Conservation (phyloP, 2,329 filamentous ascomycete genomes). For the Pseudocercospora fijiensis region DNA sequence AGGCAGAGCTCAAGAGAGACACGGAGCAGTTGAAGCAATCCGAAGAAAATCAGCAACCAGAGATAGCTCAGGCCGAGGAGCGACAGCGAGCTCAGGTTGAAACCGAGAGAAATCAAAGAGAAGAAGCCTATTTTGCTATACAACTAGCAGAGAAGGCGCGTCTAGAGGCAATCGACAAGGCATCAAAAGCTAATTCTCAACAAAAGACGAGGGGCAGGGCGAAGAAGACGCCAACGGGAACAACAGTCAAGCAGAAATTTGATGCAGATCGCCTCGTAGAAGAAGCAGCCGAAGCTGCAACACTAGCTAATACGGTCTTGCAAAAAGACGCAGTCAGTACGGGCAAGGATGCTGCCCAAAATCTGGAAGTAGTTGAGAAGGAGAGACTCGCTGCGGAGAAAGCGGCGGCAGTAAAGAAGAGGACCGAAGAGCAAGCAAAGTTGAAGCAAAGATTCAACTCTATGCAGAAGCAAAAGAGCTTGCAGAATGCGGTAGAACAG, state of each 20-base stretch:
- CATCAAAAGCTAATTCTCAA: neutral
- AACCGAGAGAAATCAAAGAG: neutral
- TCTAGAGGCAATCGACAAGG: neutral
- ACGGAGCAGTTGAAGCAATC: neutral
- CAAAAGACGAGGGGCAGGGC: neutral
- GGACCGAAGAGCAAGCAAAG: neutral
- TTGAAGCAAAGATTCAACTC: neutral
- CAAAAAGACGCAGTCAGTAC: neutral
- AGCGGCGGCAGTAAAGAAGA: neutral
- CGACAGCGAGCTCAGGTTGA: neutral
- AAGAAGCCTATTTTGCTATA: neutral
- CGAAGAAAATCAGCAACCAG: neutral
- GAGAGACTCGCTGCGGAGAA: neutral
- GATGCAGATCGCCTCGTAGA: neutral
- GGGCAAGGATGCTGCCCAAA: neutral
- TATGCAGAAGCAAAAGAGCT: neutral
- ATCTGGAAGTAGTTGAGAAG: neutral
- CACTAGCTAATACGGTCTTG: neutral
- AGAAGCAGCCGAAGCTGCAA: neutral
- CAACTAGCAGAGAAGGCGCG: conserved; percentile 1
- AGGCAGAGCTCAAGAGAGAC: neutral
- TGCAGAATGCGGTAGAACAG: neutral
- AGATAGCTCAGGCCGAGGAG: neutral
- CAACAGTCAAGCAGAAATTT: neutral
- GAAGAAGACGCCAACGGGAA: neutral